Conservation (phyloP, 495 filamentous ascomycete genomes). For the Trichoderma gamsii region DNA sequence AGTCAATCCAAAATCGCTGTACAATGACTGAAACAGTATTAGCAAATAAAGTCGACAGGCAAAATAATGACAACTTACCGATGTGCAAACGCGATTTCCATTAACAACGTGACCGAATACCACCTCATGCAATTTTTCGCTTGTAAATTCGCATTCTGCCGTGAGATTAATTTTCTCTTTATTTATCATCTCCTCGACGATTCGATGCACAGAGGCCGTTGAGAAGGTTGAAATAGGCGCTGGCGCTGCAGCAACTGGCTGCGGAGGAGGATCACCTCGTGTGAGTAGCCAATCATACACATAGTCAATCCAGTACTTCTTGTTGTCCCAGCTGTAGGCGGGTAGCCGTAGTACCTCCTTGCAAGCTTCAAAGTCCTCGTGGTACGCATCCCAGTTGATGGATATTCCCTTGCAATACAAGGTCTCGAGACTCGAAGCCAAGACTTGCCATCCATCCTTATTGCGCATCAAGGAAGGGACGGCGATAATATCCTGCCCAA, state of each 20-base stretch:
- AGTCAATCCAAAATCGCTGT: background rate
- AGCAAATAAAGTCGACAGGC: background rate
- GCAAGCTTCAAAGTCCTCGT: constrained; percentile 58
- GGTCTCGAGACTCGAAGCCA: constrained; percentile 52
- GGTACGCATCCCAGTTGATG: constrained; percentile 70
- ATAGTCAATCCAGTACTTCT: constrained; percentile 65
- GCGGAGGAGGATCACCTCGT: background rate
- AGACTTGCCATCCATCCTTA: constrained; percentile 58
- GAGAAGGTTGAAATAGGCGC: background rate
- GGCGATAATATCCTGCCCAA: constrained; percentile 44
- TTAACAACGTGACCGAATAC: background rate
- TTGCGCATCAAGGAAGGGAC: constrained; percentile 44
- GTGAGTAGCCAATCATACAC: constrained; percentile 1
- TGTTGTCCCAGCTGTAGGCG: constrained; percentile 69
- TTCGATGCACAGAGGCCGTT: background rate
- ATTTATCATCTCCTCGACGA: background rate
- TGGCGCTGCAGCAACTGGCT: background rate
- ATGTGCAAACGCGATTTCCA: background rate
- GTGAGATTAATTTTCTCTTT: background rate
- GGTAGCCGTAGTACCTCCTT: constrained; percentile 63
- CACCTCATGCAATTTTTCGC: background rate
- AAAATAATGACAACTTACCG: background rate
- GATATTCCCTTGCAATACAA: constrained; percentile 62
- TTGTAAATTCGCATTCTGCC: background rate
- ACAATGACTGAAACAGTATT: background rate